Base-by-base conservation (phyloP, 768 basidiomycete genomes). In the Auricularia heimuer region DNA sequence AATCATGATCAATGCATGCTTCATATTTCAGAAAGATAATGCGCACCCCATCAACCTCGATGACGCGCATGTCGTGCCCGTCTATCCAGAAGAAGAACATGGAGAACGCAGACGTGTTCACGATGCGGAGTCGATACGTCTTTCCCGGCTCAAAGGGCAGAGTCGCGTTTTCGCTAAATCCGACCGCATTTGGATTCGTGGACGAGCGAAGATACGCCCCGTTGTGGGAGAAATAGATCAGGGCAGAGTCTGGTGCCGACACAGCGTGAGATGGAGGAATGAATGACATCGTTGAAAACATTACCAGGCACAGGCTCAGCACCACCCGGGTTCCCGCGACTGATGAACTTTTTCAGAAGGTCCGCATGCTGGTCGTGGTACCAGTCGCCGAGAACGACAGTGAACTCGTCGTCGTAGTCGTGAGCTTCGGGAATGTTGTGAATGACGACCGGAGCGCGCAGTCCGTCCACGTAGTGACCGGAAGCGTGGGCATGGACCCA, bases 401-500 rank as follows among this genome's bases (percentile, higher is more conserved):
- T 95, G 76, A 85, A 94, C 69, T 98, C 96, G 34, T 88, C 91
- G 74, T 98, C 94, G 74, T 97, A 98, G 10, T 67, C 68, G 73
- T 92, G 83, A 21, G 77, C 80, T 75, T 89, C 76, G 65, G 71
- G 3, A 47, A 64, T 62, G 11, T 62, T 74, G 70, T 90, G 89
- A 62, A 98, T 82, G 61, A 95, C 71, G 56, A 97, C 73, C 0
- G 95, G 92, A 0, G 93, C 81, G n/a, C 94, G 88, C 1, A 98
- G 81, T 24, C 96, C 95, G 69, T 98, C 95, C 61, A 90, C 88
- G 70, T 97, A 96, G 80, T 94, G 91, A 21, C 92, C 90, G 85
- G 88, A 68, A 56, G 64, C 56, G 12, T 54, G 42, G 0, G 85
- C 81, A 66, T 92, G 91, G 3, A 85, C 83, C 91, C 90, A 92